A percentile compares a stretch with the other conserved stretches of the same genome.
Conservation (phyloP, 2,329 filamentous ascomycete species). For the Phaeosphaeriaceae sp. region DNA sequence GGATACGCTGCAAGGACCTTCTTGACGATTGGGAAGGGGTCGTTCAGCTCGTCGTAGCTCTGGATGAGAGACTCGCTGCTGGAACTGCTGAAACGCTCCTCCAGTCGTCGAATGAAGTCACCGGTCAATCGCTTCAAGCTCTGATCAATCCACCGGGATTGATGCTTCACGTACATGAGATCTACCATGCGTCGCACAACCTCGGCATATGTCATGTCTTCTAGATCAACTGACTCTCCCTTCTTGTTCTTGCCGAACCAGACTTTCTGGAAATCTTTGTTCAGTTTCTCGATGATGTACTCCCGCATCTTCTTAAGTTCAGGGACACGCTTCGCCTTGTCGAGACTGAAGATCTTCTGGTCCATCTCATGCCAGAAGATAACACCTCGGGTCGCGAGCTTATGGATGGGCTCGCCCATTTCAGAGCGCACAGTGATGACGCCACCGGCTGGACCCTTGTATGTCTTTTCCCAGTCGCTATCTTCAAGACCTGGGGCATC, state of each 20-base stretch:
- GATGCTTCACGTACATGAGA: constrained; percentile 55
- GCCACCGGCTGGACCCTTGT: constrained; percentile 79
- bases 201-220: constrained; percentile 57
- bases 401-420: constrained; percentile 99
- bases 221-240: constrained; percentile 53
- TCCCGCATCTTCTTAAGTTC: constrained; percentile 53
- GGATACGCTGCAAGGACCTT: constrained; percentile 83
- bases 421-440: constrained; percentile 96
- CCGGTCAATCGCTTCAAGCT: constrained; percentile 84
- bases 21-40: constrained; percentile 79
- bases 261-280: constrained; percentile 57
- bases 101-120: constrained; percentile 95
- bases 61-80: constrained; percentile 84
- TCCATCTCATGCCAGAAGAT: constrained; percentile 99
- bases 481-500: constrained; percentile 53
- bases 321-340: constrained; percentile 71
- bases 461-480: constrained; percentile 55
- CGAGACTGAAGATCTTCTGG: constrained; percentile 93
- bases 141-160: constrained; percentile 58
- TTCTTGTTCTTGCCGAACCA: constrained; percentile 56
- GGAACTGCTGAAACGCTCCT: constrained; percentile 88
- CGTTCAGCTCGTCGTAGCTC: constrained; percentile 84
- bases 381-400: constrained; percentile 95
- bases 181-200: constrained; percentile 55
- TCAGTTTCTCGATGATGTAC: constrained; percentile 55